Evolutionary conservation across 202 grass and related monocot genomes (phyloP), one percentile per base, ranked within the genome.

Genomic region (Digitaria exilis): DNA sequence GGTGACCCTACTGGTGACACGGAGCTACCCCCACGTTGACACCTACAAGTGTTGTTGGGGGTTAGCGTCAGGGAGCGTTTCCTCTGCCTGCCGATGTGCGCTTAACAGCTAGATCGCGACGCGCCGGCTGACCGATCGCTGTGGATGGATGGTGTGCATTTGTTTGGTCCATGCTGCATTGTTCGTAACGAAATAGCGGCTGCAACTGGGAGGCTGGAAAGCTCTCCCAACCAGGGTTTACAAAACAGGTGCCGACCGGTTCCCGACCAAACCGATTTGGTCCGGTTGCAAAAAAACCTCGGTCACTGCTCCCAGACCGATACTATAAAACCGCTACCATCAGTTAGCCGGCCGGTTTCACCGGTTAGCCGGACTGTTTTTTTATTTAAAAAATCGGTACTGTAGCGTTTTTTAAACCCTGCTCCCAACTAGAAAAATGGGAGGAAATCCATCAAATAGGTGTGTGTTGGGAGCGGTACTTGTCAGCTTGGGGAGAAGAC

Each of bases 171-270:
- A 28, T 70, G 24, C 44, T 54, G 43, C 62, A 76, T 89, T 37
- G 87, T 64, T 84, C 14, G 2, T 85, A 80, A 89, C 82, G 69
- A 56, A 80, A 75, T 52, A 46, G 44, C 4, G 26, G 41, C 8
- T 75, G 30, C 30, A 25, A 12, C 11, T 34, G 28, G 31, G 26
- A 14, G 32, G 56, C 17, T 63, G 5, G 17, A 37, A 37, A 3
- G 35, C 35, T 37, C 35, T 37, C 2, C 7, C 35, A 6, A 37
- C 35, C 7, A 37, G n/a, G n/a, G n/a, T n/a, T n/a, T n/a, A n/a
- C n/a, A n/a, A n/a, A n/a, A n/a, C n/a, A n/a, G n/a, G n/a, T n/a
- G n/a, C n/a, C n/a, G n/a, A n/a, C n/a, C n/a, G n/a, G n/a, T n/a
- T n/a, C n/a, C n/a, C n/a, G n/a, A n/a, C n/a, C n/a, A n/a, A n/a